Percentiles rank a stretch among this genome's conserved stretches.
These are phyloP conservation scores for Colletotrichum cuscutae DNA, from an alignment of 2,329 filamentous ascomycete species.

Conservation along the genomic window DNA sequence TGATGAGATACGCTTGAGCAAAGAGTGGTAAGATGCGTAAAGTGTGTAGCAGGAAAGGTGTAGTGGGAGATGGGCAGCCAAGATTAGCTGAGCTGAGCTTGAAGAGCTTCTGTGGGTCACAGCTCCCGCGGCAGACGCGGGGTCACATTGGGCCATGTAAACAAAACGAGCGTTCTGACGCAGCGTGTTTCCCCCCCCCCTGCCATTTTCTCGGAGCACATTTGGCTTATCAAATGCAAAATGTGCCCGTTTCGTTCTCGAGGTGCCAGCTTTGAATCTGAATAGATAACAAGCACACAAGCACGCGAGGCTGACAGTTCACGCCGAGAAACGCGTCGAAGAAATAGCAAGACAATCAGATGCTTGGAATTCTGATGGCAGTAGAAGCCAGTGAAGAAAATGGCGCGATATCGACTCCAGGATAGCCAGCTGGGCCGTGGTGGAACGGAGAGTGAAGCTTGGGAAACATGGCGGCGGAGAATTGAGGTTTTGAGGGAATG, in stretches of 20 bases:
- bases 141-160: constrained; percentile 15
- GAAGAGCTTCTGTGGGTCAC: constrained; percentile 20
- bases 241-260: not conserved
- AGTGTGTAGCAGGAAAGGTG: constrained; percentile 6
- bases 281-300: not conserved
- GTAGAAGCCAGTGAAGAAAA: not conserved
- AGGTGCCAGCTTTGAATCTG: not conserved
- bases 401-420: not conserved
- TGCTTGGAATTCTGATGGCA: constrained; percentile 30
- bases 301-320: not conserved
- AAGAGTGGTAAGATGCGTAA: not conserved
- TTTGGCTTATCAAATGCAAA: not conserved
- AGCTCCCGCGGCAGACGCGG: constrained; percentile 38
- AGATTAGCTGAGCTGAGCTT: not conserved
- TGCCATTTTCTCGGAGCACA: not conserved
- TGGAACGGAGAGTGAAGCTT: not conserved
- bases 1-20: not conserved
- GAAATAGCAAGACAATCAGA: not conserved
- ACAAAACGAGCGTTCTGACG: not conserved
- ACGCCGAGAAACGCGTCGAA: not conserved
- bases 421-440: not conserved
- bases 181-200: not conserved
- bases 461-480: not conserved
- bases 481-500: not conserved
- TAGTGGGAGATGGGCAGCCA: not conserved